Base-by-base conservation (phyloP, 768 basidiomycete genomes). In the Thelephora aurantiotincta region DNA sequence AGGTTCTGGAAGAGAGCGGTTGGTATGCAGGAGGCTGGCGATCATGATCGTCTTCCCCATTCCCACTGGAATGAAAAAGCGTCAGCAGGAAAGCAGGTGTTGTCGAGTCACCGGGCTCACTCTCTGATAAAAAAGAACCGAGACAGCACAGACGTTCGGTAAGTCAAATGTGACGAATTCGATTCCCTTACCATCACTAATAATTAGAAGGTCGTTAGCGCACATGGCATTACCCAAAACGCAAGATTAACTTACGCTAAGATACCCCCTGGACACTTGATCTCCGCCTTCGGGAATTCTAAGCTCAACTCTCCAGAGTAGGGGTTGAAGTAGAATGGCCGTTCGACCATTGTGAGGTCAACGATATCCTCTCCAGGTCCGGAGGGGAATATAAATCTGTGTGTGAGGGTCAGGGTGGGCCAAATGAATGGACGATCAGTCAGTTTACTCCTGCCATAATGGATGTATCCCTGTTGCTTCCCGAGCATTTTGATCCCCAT, bases 21-120 rank as follows among this genome's bases (percentile, higher is more conserved):
- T 88, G 11, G 77, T 80, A 52, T 93, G 91, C 20, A 96, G 84
- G 45, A 96, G 74, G 9, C 89, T 80, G 1, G 91, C 87, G 33
- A 96, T 63, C 87, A 92, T 92, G 53, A 92, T 91, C 0, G 89
- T 90, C 66, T 93, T 93, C 6, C 90, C 90, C 78, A 93, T 84
- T n/a, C 89, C 89, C 89, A 92, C 87, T 89, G 46, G 37, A 11
- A 52, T 36, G 35, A 49, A 42, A 38, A 33, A 6, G 54, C 12
- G 23, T 51, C 11, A 45, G 37, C 35, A 33, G 9, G 48, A 19
- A 14, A 18, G 7, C 51, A n/a, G 35, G 36, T 2, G 48, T 35
- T 6, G n/a, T 19, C 2, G 41, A 42, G 35, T 51, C 45, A 42
- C 12, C 6, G 43, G 16, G 51, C 54, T n/a, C 16, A 55, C 54